Percentiles rank a stretch among this genome's conserved stretches.
phyloP scores from a whole-genome alignment of 164 flowering plant species.

The Vitis riparia region DNA sequence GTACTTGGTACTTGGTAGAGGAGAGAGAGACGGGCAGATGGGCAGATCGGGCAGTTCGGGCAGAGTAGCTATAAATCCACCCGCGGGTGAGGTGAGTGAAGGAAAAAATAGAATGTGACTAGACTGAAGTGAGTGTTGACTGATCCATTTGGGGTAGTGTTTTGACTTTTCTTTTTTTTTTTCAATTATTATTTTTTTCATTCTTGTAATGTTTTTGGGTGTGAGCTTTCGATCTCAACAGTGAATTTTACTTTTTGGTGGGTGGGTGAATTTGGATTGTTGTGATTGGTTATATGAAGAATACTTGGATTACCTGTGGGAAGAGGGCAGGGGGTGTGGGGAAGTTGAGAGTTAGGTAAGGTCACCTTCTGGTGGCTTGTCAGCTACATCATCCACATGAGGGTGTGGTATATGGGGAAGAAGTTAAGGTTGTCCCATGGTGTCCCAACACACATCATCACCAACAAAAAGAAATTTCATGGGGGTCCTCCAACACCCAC shows the following conservation, averaged over 20 bases:
- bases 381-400: too few relatives aligned
- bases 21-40: slow-evolving; percentile 12
- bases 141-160: background rate
- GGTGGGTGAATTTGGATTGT: too few relatives aligned
- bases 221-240: too few relatives aligned
- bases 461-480: background rate
- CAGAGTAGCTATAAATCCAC: slow-evolving; percentile 16
- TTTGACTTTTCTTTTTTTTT: slow-evolving; percentile 10
- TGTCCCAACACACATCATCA: slow-evolving; percentile 20
- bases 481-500: too few relatives aligned
- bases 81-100: background rate
- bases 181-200: background rate
- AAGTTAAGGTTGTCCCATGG: slow-evolving; percentile 25
- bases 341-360: too few relatives aligned
- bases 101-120: background rate
- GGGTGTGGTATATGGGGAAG: slow-evolving; percentile 8
- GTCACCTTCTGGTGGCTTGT: too few relatives aligned
- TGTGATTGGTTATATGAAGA: too few relatives aligned
- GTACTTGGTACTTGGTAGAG: slow-evolving; percentile 36
- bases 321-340: too few relatives aligned
- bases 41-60: slow-evolving; percentile 47
- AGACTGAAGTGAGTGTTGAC: slow-evolving; percentile 1
- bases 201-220: too few relatives aligned
- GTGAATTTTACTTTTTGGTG: too few relatives aligned
- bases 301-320: too few relatives aligned